Percentiles rank a stretch among this genome's conserved stretches.
These are phyloP conservation scores for Rosa chinensis DNA, from an alignment of 306 rosid genomes.

Conservation along the genomic window DNA sequence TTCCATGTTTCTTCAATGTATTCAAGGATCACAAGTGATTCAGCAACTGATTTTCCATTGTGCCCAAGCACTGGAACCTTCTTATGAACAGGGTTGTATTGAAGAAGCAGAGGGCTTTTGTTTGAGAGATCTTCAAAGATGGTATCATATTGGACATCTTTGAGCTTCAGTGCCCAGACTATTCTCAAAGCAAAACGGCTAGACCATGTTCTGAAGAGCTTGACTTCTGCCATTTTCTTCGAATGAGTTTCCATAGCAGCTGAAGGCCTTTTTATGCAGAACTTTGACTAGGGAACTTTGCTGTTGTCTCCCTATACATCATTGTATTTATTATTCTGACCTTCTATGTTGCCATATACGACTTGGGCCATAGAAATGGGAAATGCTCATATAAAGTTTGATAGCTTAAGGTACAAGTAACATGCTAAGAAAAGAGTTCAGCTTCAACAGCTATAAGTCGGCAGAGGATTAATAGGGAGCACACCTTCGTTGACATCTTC, in stretches of 20 bases:
- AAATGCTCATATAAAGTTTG: no score
- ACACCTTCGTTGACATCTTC: background rate
- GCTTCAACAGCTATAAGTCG: no score
- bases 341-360: no score
- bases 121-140: conserved; percentile 35
- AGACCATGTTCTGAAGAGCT: conserved; percentile 36
- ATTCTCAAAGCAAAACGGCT: conserved; percentile 32
- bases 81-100: conserved; percentile 28
- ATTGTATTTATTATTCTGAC: no score
- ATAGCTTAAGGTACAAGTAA: no score
- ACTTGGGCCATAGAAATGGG: no score
- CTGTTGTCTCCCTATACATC: no score
- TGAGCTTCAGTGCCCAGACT: conserved; percentile 41
- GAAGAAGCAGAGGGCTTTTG: conserved; percentile 39
- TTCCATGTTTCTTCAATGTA: conserved; percentile 39
- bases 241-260: background rate
- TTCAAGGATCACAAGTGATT: conserved; percentile 29
- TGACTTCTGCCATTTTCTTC: conserved; percentile 27
- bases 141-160: conserved; percentile 28
- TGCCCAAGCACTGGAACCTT: conserved; percentile 39
- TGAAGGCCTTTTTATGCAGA: background rate
- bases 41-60: conserved; percentile 24
- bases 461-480: background rate
- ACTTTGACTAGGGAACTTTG: background rate
- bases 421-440: background rate